phyloP scores from a whole-genome alignment of 441 rosid genomes.

The Corymbia citriodora region DNA sequence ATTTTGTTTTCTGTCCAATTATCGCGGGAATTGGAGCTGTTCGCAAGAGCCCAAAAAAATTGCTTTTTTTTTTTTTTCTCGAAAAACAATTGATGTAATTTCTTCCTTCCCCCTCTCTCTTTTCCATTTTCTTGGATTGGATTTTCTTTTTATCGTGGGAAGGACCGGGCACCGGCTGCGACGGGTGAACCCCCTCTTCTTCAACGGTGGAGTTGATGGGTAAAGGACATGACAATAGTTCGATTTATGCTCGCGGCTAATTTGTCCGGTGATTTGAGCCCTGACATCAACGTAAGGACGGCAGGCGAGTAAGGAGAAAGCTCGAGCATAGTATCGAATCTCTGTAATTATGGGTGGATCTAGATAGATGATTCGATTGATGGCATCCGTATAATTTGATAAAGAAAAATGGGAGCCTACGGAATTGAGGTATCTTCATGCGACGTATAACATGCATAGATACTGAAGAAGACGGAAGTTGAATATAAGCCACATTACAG shows the following conservation, averaged over 20 bases:
- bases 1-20: not conserved
- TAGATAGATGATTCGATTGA: not conserved
- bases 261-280: not conserved
- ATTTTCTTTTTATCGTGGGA: not conserved
- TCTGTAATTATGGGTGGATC: not conserved
- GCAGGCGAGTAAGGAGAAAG: no score
- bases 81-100: not conserved
- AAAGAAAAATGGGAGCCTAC: not conserved
- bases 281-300: no score
- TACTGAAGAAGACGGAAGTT: not conserved
- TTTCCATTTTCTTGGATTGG: not conserved
- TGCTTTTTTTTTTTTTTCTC: no score
- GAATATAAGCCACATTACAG: rapidly evolving
- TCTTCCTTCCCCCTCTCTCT: not conserved
- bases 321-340: not conserved
- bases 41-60: not conserved
- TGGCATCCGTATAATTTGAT: not conserved
- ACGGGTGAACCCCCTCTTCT: rapidly evolving
- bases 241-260: not conserved
- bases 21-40: not conserved
- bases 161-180: not conserved
- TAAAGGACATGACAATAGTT: not conserved
- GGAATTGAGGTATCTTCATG: not conserved
- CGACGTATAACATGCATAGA: not conserved
- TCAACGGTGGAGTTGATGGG: not conserved